Conservation (phyloP, 2,329 filamentous ascomycete genomes). For the Claviceps sorghi region DNA sequence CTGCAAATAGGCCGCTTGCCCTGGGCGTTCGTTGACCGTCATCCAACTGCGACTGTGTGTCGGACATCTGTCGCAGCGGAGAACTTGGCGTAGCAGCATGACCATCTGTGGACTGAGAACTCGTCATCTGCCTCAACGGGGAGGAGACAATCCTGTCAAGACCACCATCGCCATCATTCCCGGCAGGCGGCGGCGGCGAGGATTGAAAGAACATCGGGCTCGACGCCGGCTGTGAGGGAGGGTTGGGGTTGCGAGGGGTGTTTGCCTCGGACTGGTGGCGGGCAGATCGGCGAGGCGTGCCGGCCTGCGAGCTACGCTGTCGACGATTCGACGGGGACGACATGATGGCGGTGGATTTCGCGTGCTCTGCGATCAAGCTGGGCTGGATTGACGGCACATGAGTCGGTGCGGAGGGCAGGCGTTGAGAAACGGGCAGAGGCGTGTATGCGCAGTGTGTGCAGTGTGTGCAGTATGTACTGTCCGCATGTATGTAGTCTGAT, state of each 20-base stretch:
- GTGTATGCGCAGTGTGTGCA: too few species aligned
- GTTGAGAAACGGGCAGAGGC: not conserved
- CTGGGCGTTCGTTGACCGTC: conserved; percentile 54
- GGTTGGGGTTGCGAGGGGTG: conserved; percentile 33
- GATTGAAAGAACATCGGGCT: conserved; percentile 69
- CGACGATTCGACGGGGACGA: conserved; percentile 32
- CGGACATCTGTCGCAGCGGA: conserved; percentile 43
- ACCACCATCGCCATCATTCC: conserved; percentile 13
- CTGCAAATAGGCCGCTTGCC: conserved; percentile 44
- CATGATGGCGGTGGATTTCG: conserved; percentile 16
- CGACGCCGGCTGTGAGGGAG: conserved; percentile 44
- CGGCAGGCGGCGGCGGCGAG: conserved; percentile 20
- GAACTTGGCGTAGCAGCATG: conserved; percentile 36
- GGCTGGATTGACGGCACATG: not conserved
- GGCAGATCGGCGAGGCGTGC: conserved; percentile 25
- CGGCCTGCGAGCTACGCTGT: conserved; percentile 37
- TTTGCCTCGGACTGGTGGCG: conserved; percentile 25
- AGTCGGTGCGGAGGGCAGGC: not conserved
- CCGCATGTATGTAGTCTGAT: too few species aligned
- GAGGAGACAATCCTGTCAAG: conserved; percentile 31
- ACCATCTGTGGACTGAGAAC: conserved; percentile 35
- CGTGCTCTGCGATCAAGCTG: not conserved
- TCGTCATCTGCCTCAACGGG: conserved; percentile 41
- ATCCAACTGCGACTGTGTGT: conserved; percentile 35
- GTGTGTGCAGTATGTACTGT: too few species aligned